Base-by-base conservation (phyloP, 257 asterid species). In the Gentiana dahurica region DNA sequence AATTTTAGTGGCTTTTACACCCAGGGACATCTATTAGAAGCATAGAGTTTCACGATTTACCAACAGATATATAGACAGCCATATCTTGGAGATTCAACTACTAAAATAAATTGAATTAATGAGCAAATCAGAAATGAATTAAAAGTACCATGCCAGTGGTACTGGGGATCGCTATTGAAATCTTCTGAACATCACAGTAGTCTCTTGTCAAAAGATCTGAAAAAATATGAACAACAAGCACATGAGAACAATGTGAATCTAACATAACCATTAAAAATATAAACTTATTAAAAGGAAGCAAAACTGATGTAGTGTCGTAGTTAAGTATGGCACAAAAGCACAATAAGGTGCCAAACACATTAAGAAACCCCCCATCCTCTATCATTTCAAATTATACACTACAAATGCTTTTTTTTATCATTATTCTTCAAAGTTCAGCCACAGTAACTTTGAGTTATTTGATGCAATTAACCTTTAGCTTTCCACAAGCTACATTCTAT, bases 191-290 rank as follows among this genome's bases (percentile, higher is more conserved):
- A 79, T 85, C 82, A 67, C 75, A 82, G 80, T 85, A 88, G 66
- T 88, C 95, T 75, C 69, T 88, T 68, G 76, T 81, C 81, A 88
- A 76, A 69, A 85, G 89, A 74, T 82, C 97, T 88, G 94, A 37
- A 71, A 59, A 38, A 71, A 50, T 51, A 68, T 13, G 24, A 15
- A 24, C 24, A 8, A n/a, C 52, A 54, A 39, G 24, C 46, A 0
- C 58, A 60, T 61, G 62, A 60, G 62, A 46, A 57, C 41, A 47
- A 38, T 5, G 15, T 48, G 5, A 15, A 15, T 15, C 24, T 15
- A 15, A 15, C 24, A 15, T 15, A 36, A 12, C 51, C 32, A 34
- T 24, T 32, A 35, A 9, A 48, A 11, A 48, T 0, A n/a, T 34
- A 36, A 13, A 36, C 53, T 66, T 32, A 59, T 47, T 45, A 66